Conservation (phyloP, 306 rosid species). For the Acacia melanoxylon region DNA sequence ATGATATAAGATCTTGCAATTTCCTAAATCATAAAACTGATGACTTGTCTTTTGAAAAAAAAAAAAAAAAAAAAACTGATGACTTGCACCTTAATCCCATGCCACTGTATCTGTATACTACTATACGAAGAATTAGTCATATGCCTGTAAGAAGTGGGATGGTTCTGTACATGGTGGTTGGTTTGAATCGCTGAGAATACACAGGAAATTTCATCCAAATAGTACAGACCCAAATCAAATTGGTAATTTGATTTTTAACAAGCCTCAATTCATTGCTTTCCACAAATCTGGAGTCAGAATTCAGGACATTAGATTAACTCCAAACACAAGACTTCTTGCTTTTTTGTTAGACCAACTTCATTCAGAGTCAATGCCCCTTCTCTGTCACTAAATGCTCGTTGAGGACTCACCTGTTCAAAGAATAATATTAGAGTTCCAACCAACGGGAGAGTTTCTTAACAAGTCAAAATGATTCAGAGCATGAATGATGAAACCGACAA, state of each 20-base stretch:
- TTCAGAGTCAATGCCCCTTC: slow-evolving; percentile 61
- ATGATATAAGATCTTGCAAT: background rate
- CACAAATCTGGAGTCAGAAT: slow-evolving; percentile 34
- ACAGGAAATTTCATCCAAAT: slow-evolving; percentile 28
- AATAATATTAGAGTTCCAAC: background rate
- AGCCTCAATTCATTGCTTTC: slow-evolving; percentile 5
- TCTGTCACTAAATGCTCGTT: slow-evolving; percentile 73
- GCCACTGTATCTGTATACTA: background rate
- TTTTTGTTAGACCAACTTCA: slow-evolving; percentile 84
- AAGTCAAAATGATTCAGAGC: background rate
- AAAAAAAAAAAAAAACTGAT: background rate
- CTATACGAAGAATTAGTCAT: slow-evolving; percentile 5
- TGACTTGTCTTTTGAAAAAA: too few relatives aligned
- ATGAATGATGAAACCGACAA: background rate
- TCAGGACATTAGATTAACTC: slow-evolving; percentile 57
- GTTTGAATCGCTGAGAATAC: background rate
- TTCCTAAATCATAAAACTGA: background rate
- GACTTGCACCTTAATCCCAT: slow-evolving; percentile 1
- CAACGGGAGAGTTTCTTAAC: background rate
- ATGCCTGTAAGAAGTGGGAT: background rate
- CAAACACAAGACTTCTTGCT: slow-evolving; percentile 78
- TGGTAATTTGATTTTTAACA: background rate
- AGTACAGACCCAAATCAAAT: slow-evolving; percentile 37
- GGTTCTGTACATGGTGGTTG: background rate
- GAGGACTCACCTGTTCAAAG: slow-evolving; percentile 82